Percentiles rank a stretch among this genome's conserved stretches.
Evolutionary conservation across 1,139 yeast species (phyloP).

Genomic region (Geotrichum reessii): DNA sequence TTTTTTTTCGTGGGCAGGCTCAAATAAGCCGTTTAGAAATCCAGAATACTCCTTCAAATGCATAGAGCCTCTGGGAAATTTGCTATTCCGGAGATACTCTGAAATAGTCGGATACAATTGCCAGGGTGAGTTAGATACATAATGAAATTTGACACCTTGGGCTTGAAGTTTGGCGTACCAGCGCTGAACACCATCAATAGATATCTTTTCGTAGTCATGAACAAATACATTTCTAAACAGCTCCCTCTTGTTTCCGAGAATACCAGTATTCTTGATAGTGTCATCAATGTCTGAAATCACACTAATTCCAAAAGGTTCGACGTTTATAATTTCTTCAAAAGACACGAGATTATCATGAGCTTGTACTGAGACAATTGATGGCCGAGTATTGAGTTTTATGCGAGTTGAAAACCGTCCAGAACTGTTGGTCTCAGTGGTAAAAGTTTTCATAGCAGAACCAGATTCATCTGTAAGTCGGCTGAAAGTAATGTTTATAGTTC

Average conservation of each 20-base stretch:
- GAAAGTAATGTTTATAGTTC: slow-evolving; percentile 10
- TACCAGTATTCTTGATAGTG: slow-evolving; percentile 85
- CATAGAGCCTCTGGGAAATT: slow-evolving; percentile 71
- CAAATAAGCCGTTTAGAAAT: slow-evolving; percentile 71
- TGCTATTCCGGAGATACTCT: slow-evolving; percentile 50
- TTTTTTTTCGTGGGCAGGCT: slow-evolving; percentile 81
- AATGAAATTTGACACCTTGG: slow-evolving; percentile 60
- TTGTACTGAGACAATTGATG: slow-evolving; percentile 25
- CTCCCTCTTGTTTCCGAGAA: slow-evolving; percentile 78
- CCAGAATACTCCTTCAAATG: slow-evolving; percentile 85
- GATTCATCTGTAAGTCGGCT: slow-evolving; percentile 9
- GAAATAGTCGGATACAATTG: slow-evolving; percentile 64
- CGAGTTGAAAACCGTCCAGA: slow-evolving; percentile 38
- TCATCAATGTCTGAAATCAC: slow-evolving; percentile 92
- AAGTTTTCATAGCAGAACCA: slow-evolving; percentile 11
- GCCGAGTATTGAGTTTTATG: slow-evolving; percentile 28
- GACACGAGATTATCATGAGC: slow-evolving; percentile 23
- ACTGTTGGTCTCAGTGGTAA: slow-evolving; percentile 26
- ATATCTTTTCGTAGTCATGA: slow-evolving; percentile 58
- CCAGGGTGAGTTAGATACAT: slow-evolving; percentile 94
- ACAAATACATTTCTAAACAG: slow-evolving; percentile 72
- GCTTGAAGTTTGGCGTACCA: slow-evolving; percentile 52
- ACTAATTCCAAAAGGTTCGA: slow-evolving; percentile 50
- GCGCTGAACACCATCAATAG: slow-evolving; percentile 62
- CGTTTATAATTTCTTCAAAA: slow-evolving; percentile 19